A percentile compares a stretch with the other conserved stretches of the same genome.
phyloP scores from a whole-genome alignment of 192 early-diverging fungal genomes.

The Gamsiella multidivaricata region DNA sequence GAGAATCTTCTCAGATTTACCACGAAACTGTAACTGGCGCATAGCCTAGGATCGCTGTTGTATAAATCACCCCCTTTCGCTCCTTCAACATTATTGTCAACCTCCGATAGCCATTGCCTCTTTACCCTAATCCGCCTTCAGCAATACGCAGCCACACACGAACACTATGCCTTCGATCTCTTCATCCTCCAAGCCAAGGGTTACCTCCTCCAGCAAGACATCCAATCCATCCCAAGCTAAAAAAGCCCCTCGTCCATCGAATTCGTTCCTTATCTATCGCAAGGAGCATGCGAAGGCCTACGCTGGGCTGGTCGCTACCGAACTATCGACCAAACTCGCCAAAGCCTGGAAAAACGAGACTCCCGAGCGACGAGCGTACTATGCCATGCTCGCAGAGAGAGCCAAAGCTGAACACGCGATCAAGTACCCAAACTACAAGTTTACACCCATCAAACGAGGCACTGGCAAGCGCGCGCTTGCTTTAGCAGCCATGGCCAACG shows the following conservation, averaged over 20 bases:
- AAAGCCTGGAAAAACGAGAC: constrained; percentile 35
- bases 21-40: too few relatives aligned
- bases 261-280: constrained; percentile 56
- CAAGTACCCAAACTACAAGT: constrained; percentile 53
- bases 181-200: neutral
- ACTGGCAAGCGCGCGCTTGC: constrained; percentile 43
- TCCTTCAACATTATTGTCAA: too few relatives aligned
- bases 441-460: constrained; percentile 49
- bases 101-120: too few relatives aligned
- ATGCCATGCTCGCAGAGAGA: constrained; percentile 19
- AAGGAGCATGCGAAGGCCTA: constrained; percentile 22
- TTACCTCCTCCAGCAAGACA: neutral
- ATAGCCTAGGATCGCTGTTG: too few relatives aligned
- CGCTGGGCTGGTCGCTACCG: constrained; percentile 33
- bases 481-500: constrained; percentile 7
- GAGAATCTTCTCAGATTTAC: too few relatives aligned
- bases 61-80: too few relatives aligned
- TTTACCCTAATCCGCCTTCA: too few relatives aligned
- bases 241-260: constrained; percentile 52
- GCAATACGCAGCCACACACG: too few relatives aligned
- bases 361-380: constrained; percentile 16
- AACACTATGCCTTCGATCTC: too few relatives aligned
- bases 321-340: constrained; percentile 38
- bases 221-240: neutral
- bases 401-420: constrained; percentile 26